Percentiles rank a stretch among this genome's conserved stretches.
phyloP scores from a whole-genome alignment of 1,139 yeast genomes.

The Scheffersomyces quercinus region DNA sequence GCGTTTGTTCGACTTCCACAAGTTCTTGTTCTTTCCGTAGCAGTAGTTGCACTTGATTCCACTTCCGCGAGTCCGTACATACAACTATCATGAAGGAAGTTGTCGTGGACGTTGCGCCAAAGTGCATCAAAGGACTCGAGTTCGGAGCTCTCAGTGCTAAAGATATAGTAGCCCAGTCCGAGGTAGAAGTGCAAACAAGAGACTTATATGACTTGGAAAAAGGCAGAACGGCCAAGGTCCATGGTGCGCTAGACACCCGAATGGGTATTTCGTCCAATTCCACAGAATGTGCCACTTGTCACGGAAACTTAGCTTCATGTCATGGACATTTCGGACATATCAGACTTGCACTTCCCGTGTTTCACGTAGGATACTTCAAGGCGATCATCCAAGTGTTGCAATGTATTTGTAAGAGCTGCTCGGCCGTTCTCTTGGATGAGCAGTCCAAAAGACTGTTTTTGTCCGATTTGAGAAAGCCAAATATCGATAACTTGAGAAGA shows the following conservation, averaged over 20 bases:
- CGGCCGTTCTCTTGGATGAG: conserved; percentile 74
- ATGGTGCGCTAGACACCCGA: conserved; percentile 87
- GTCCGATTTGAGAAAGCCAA: conserved; percentile 80
- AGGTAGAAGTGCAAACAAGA: conserved; percentile 88
- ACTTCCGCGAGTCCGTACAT: not conserved
- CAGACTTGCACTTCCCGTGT: conserved; percentile 89
- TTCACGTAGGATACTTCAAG: conserved; percentile 96
- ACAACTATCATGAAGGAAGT: conserved; percentile 59
- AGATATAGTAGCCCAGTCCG: conserved; percentile 91
- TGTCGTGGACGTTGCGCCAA: conserved; percentile 83
- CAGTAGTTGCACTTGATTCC: not conserved
- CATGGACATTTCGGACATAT: conserved; percentile 99
- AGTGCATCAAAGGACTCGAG: conserved; percentile 85
- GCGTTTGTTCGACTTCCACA: not conserved
- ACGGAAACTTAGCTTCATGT: conserved; percentile 88
- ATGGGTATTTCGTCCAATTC: conserved; percentile 95
- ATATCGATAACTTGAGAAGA: conserved; percentile 84
- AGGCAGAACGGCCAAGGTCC: conserved; percentile 75
- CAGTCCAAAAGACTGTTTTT: conserved; percentile 67
- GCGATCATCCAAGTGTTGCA: conserved; percentile 87
- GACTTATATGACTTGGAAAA: conserved; percentile 89
- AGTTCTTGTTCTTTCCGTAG: not conserved
- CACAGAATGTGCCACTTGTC: conserved; percentile 86
- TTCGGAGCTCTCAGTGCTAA: conserved; percentile 90
- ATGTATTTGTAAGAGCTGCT: conserved; percentile 89